Evolutionary conservation across 352 stramenopile species (phyloP).

Genomic region (Globisporangium cylindrosporum): DNA sequence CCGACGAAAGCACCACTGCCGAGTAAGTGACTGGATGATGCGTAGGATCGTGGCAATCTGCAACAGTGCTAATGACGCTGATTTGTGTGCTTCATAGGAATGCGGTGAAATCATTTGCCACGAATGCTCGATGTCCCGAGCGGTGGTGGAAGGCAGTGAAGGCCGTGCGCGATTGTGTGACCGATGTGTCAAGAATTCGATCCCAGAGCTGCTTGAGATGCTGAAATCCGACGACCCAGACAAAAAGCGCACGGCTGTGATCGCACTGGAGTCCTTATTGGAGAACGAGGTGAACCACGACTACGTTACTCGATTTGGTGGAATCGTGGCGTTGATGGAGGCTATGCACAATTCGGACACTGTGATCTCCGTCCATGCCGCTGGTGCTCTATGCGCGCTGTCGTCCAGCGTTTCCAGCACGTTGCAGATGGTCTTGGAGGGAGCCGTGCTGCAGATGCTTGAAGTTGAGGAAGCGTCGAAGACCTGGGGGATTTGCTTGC

Average conservation of each 20-base stretch:
- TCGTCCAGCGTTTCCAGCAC: constrained; percentile 74
- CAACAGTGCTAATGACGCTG: not conserved
- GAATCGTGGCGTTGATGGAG: constrained; percentile 65
- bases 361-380: constrained; percentile 65
- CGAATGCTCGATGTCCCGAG: constrained; percentile 83
- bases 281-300: constrained; percentile 85
- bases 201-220: constrained; percentile 64
- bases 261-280: constrained; percentile 82
- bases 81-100: constrained; percentile 37
- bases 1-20: constrained; percentile 79
- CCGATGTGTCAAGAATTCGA: constrained; percentile 77
- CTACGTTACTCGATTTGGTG: constrained; percentile 73
- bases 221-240: constrained; percentile 47
- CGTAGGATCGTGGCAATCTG: not conserved
- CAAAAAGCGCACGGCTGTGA: constrained; percentile 65
- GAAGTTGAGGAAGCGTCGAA: constrained; percentile 75
- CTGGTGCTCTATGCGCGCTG: constrained; percentile 74
- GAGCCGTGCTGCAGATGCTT: constrained; percentile 86
- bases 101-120: constrained; percentile 86
- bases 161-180: constrained; percentile 81
- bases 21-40: constrained; percentile 34
- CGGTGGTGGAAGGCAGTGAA: constrained; percentile 77
- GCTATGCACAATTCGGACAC: constrained; percentile 70
- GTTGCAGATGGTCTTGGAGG: constrained; percentile 86
- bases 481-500: constrained; percentile 79